Evolutionary conservation across 495 filamentous ascomycete species (phyloP).

Genomic region (Haplographium delicatum): DNA sequence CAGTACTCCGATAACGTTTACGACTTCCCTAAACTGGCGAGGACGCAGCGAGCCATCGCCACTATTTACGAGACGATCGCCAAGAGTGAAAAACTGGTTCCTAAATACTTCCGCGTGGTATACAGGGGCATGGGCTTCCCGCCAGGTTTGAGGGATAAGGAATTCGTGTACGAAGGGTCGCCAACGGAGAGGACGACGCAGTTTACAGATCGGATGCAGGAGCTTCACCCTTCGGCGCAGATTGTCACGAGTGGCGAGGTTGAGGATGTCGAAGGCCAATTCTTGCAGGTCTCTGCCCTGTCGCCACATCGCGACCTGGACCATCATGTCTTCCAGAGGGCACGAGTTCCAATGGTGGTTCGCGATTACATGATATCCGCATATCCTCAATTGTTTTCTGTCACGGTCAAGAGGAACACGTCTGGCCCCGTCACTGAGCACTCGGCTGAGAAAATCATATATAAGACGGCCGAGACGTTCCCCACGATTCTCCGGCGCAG

Average conservation of each 20-base stretch:
- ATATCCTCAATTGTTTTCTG: slow-evolving; percentile 65
- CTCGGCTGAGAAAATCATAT: slow-evolving; percentile 81
- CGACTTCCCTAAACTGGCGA: slow-evolving; percentile 87
- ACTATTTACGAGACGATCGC: slow-evolving; percentile 85
- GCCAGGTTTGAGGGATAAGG: slow-evolving; percentile 72
- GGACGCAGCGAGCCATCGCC: slow-evolving; percentile 86
- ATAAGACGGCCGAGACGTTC: slow-evolving; percentile 78
- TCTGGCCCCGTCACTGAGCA: slow-evolving; percentile 60
- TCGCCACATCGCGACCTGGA: slow-evolving; percentile 73
- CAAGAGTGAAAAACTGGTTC: slow-evolving; percentile 69
- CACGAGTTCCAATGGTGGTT: slow-evolving; percentile 74
- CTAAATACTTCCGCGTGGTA: slow-evolving; percentile 86
- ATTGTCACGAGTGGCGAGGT: slow-evolving; percentile 66
- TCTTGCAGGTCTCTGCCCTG: slow-evolving; percentile 75
- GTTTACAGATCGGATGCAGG: slow-evolving; percentile 90
- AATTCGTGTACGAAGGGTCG: slow-evolving; percentile 85
- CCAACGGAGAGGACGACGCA: slow-evolving; percentile 68
- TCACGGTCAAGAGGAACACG: slow-evolving; percentile 62
- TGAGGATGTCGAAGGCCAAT: slow-evolving; percentile 89
- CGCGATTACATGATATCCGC: slow-evolving; percentile 79
- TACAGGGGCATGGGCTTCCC: slow-evolving; percentile 94
- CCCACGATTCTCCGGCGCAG: slow-evolving; percentile 87
- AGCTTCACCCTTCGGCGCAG: slow-evolving; percentile 83
- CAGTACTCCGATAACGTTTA: slow-evolving; percentile 88
- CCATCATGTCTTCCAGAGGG: slow-evolving; percentile 84